Conservation (phyloP, 2,329 filamentous ascomycete species). For the Pochonia chlamydosporia region DNA sequence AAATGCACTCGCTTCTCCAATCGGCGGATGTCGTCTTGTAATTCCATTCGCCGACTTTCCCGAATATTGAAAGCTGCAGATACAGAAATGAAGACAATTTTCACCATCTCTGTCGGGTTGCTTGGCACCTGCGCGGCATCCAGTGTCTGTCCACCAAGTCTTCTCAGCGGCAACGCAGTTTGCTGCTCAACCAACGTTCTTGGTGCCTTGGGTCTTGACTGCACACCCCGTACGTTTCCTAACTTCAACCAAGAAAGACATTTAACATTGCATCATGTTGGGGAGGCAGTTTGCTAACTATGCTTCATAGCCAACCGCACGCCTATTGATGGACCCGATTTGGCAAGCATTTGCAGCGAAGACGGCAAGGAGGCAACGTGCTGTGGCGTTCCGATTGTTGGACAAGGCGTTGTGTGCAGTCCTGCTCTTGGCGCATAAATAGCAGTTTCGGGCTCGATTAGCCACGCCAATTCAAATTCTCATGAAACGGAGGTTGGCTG, state of each 20-base stretch:
- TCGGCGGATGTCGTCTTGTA: background rate
- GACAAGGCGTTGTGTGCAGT: background rate
- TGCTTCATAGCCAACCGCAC: background rate
- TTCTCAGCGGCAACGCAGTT: background rate
- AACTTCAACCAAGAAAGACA: too few species aligned
- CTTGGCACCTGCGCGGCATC: background rate
- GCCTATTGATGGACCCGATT: background rate
- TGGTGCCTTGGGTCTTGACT: background rate
- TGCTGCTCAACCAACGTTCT: background rate
- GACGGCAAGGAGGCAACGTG: background rate
- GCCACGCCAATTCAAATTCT: too few species aligned
- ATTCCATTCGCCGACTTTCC: background rate
- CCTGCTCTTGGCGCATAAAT: too few species aligned
- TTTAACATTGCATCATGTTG: too few species aligned
- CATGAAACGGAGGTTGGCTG: too few species aligned
- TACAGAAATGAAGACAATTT: background rate
- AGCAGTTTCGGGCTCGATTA: too few species aligned
- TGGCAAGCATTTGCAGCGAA: background rate
- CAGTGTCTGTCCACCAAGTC: background rate
- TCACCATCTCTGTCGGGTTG: background rate
- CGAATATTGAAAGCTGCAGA: background rate
- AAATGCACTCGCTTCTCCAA: too few species aligned
- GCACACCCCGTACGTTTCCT: constrained; percentile 1
- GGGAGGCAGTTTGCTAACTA: too few species aligned
- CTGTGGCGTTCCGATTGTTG: background rate